Evolutionary conservation across 2,329 filamentous ascomycete genomes (phyloP).

Genomic region (Ophiostoma angusticollis): DNA sequence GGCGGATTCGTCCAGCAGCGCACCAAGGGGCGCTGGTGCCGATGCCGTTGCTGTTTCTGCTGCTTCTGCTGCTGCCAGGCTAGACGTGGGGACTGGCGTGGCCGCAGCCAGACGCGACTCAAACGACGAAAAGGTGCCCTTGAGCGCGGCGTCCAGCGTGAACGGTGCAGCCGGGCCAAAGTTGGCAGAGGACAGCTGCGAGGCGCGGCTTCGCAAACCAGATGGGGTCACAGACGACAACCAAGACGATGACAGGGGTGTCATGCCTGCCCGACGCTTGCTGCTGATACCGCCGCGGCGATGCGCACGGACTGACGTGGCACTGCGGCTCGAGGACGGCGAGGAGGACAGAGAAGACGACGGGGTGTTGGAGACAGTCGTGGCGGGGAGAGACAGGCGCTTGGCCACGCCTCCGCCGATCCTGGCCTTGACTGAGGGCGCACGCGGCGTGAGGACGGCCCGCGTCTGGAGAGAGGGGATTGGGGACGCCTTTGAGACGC

Average conservation of each 20-base stretch:
- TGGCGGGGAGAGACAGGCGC: conserved; percentile 3
- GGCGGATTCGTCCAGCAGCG: conserved; percentile 30
- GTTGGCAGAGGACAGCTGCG: conserved; percentile 51
- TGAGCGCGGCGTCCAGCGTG: conserved; percentile 72
- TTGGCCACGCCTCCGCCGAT: no score
- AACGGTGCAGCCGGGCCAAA: conserved; percentile 50
- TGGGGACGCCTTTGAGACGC: conserved; percentile 19
- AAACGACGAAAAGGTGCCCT: conserved; percentile 57
- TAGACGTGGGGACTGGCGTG: no score
- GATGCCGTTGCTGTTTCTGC: no score
- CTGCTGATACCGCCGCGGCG: conserved; percentile 54
- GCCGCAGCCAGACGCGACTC: conserved; percentile 22
- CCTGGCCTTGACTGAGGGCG: conserved; percentile 35
- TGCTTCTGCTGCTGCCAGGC: no score
- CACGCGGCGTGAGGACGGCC: conserved; percentile 38
- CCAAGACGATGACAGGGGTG: conserved; percentile 27
- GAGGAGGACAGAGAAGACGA: conserved; percentile 44
- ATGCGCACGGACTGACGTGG: conserved; percentile 27
- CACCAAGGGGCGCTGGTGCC: conserved; percentile 18
- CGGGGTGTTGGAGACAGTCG: conserved; percentile 31
- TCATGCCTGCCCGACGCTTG: conserved; percentile 6
- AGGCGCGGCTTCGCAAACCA: conserved; percentile 50
- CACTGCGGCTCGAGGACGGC: conserved; percentile 40
- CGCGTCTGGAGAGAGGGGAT: conserved; percentile 19
- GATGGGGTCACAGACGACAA: conserved; percentile 50